Conservation (phyloP, 768 basidiomycete species). For the Chalciporus sphaerocephalus region DNA sequence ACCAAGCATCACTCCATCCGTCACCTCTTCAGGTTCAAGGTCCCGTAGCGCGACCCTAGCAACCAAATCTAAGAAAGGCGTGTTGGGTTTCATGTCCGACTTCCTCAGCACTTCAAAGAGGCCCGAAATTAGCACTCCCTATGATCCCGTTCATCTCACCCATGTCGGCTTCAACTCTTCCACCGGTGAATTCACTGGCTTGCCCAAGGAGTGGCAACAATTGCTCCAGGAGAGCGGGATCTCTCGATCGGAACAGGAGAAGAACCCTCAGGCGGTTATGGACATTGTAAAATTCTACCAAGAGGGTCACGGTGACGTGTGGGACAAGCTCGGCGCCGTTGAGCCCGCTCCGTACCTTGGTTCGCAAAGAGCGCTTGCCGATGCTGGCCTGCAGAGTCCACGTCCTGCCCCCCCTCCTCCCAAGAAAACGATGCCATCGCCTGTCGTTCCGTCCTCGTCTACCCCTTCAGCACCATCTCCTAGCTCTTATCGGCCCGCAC, state of each 20-base stretch:
- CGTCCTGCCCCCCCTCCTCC: conserved; percentile 40
- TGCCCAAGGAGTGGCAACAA: conserved; percentile 99
- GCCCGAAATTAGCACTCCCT: conserved; percentile 93
- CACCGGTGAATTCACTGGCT: conserved; percentile 95
- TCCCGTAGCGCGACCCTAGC: conserved; percentile 41
- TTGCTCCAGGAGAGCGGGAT: conserved; percentile 94
- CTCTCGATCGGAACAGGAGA: conserved; percentile 90
- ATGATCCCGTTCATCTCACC: conserved; percentile 98
- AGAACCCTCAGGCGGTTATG: conserved; percentile 96
- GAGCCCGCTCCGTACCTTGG: conserved; percentile 25
- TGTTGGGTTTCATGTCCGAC: conserved; percentile 61
- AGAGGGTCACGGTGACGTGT: conserved; percentile 73
- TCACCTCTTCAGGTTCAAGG: conserved; percentile 29
- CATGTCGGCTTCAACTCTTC: conserved; percentile 99
- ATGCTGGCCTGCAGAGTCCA: conserved; percentile 53
- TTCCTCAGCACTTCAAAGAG: conserved; percentile 74
- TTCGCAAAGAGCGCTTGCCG: conserved; percentile 33
- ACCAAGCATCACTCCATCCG: not conserved
- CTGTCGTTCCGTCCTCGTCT: conserved; percentile 25
- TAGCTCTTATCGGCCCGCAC: conserved; percentile 62
- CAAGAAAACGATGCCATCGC: conserved; percentile 35
- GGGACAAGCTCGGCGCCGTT: conserved; percentile 79
- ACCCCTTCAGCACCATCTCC: conserved; percentile 40
- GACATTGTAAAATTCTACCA: conserved; percentile 99
- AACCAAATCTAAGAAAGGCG: conserved; percentile 55